phyloP scores from a whole-genome alignment of 2,329 filamentous ascomycete species.

The Chaetomiaceae sp. region DNA sequence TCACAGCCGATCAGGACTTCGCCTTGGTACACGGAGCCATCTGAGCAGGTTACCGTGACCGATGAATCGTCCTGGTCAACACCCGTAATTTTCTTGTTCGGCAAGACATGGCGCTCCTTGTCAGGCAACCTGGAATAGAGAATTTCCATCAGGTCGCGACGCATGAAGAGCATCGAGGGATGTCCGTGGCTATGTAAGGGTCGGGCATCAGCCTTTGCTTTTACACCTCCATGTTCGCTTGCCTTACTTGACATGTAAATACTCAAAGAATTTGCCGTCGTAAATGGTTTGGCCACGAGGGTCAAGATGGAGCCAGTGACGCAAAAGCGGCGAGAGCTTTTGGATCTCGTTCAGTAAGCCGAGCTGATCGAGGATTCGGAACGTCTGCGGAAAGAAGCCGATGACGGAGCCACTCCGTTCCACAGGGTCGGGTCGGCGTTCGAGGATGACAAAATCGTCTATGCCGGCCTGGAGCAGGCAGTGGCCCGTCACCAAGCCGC shows the following conservation, averaged over 20 bases:
- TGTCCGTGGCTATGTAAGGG: neutral
- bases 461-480: neutral
- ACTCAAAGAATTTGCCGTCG: neutral
- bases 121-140: neutral
- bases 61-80: neutral
- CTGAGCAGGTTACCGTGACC: neutral
- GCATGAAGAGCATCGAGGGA: neutral
- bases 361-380: neutral
- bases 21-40: neutral
- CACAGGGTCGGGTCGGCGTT: neutral
- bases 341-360: neutral
- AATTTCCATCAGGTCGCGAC: neutral
- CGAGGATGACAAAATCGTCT: neutral
- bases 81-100: neutral
- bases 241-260: too few relatives aligned
- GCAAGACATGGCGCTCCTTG: neutral
- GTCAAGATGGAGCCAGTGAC: neutral
- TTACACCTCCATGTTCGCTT: too few relatives aligned
- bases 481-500: neutral
- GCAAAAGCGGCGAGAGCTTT: neutral
- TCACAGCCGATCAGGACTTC: neutral
- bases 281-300: neutral
- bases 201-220: neutral
- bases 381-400: neutral
- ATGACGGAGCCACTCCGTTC: neutral